Evolutionary conservation across 75 land plant species (phyloP).

Genomic region (Selaginella moellendorffii): DNA sequence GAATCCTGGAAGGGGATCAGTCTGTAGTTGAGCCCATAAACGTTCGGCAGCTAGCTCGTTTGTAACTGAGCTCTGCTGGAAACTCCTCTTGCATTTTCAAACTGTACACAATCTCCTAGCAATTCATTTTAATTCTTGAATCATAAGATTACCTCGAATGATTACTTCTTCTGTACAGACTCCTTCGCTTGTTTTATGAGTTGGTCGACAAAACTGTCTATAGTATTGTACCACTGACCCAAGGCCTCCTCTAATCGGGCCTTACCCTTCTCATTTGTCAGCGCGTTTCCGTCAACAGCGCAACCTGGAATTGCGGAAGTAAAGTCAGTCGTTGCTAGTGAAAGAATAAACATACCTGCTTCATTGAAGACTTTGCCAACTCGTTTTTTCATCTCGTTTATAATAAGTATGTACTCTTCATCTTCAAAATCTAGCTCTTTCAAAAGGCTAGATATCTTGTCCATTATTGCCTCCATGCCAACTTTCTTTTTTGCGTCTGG

Average conservation of each 20-base stretch:
- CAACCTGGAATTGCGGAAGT: not conserved
- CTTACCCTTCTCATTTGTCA: not conserved
- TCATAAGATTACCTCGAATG: no score
- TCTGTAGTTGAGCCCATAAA: constrained; percentile 44
- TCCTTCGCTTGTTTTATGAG: not conserved
- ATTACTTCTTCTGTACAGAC: not conserved
- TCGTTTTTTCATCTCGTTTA: not conserved
- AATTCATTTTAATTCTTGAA: no score
- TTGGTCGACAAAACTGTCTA: not conserved
- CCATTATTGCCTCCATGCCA: not conserved
- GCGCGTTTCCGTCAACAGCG: not conserved
- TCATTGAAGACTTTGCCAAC: not conserved
- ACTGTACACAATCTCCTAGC: no score
- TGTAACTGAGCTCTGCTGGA: constrained; percentile 7
- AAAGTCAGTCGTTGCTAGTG: not conserved
- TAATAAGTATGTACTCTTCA: not conserved
- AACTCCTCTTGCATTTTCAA: no score
- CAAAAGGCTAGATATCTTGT: not conserved
- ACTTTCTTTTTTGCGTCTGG: not conserved
- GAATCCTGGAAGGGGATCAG: constrained; percentile 34
- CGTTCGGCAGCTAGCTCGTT: constrained; percentile 25
- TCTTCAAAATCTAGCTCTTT: not conserved
- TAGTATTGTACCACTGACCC: not conserved
- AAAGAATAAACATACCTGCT: not conserved
- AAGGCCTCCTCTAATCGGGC: not conserved